Conservation (phyloP, 2,329 filamentous ascomycete genomes). For the Aspergillus arachidicola region DNA sequence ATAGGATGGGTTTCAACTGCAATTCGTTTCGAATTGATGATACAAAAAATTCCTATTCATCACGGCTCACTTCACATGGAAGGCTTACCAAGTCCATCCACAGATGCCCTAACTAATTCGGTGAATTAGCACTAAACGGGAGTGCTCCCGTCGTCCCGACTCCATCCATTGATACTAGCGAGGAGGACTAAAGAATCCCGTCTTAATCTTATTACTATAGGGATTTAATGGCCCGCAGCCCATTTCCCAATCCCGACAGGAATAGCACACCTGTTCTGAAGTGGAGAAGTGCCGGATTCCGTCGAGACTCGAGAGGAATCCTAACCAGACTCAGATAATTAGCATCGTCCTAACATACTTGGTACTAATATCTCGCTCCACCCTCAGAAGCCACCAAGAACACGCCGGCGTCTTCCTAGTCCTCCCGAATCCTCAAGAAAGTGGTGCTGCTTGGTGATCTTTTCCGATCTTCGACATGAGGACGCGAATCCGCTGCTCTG, state of each 20-base stretch:
- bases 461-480: neutral
- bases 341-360: neutral
- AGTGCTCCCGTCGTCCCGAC: neutral
- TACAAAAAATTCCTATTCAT: neutral
- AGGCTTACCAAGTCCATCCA: neutral
- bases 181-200: neutral
- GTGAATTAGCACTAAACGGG: constrained; percentile 1
- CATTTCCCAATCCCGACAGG: neutral
- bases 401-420: constrained; percentile 5
- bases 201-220: constrained; percentile 3
- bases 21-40: neutral
- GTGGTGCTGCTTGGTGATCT: constrained; percentile 4
- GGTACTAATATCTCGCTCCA: constrained; percentile 1
- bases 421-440: neutral
- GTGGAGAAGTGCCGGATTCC: constrained; percentile 3
- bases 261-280: neutral
- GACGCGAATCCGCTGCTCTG: constrained; percentile 3
- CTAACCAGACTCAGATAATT: constrained; percentile 1
- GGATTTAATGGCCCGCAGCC: neutral
- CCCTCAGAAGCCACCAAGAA: constrained; percentile 4
- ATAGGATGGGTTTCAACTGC: neutral
- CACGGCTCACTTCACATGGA: neutral
- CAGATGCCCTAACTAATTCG: neutral
- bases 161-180: constrained; percentile 2
- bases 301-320: neutral